Percentiles rank a stretch among this genome's conserved stretches.
phyloP scores from a whole-genome alignment of 2,329 filamentous ascomycete species.

The Cercospora sp. region DNA sequence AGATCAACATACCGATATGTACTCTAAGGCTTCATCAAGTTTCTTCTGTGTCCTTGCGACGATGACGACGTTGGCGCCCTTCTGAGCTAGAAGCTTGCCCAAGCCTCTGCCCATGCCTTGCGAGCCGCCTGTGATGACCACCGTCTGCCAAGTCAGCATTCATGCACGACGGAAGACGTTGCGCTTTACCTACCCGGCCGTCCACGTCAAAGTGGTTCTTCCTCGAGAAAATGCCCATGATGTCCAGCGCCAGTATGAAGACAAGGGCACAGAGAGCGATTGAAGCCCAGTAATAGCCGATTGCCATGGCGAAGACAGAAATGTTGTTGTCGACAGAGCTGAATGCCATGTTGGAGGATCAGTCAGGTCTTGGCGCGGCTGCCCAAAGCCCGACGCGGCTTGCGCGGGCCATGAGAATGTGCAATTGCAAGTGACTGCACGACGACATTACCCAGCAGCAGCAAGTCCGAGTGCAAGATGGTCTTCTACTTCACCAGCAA shows the following conservation, averaged over 20 bases:
- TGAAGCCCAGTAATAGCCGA: constrained; percentile 41
- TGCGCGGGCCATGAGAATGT: background rate
- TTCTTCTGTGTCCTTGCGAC: constrained; percentile 76
- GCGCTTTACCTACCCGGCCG: constrained; percentile 64
- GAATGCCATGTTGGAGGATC: background rate
- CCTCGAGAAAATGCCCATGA: constrained; percentile 67
- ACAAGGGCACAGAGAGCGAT: constrained; percentile 40
- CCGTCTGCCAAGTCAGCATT: constrained; percentile 59
- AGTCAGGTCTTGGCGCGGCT: background rate
- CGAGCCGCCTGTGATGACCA: constrained; percentile 86
- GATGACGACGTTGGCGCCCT: constrained; percentile 84
- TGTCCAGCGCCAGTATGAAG: constrained; percentile 42
- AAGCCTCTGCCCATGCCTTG: constrained; percentile 85
- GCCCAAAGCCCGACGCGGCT: background rate
- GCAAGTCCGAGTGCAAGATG: constrained; percentile 55
- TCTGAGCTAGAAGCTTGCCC: constrained; percentile 71
- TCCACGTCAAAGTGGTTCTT: constrained; percentile 81
- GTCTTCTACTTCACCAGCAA: constrained; percentile 95
- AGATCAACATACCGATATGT: constrained; percentile 54
- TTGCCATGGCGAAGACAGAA: constrained; percentile 35
- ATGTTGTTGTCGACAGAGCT: background rate
- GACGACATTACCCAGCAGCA: background rate
- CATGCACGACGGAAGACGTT: background rate
- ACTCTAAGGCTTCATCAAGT: constrained; percentile 67
- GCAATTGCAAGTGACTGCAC: background rate